Conservation (phyloP, 495 filamentous ascomycete species). For the Talaromyces proteolyticus region DNA sequence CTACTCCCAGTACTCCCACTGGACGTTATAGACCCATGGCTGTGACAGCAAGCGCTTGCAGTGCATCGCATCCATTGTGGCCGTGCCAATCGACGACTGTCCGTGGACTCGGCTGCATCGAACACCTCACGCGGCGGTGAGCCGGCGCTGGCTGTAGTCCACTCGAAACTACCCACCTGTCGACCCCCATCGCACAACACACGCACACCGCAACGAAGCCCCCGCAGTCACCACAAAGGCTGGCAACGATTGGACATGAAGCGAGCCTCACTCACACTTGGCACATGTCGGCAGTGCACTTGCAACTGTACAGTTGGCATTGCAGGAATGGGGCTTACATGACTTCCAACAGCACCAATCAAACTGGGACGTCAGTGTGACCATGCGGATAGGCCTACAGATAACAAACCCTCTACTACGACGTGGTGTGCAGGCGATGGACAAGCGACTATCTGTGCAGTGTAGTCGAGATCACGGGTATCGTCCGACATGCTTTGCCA, state of each 20-base stretch:
- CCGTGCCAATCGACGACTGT: background rate
- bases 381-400: background rate
- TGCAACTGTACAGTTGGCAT: slow-evolving; percentile 3
- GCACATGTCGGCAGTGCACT: too few relatives aligned
- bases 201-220: too few relatives aligned
- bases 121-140: background rate
- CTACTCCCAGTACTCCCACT: background rate
- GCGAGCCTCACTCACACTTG: background rate
- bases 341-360: background rate
- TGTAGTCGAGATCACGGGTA: too few relatives aligned
- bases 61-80: too few relatives aligned
- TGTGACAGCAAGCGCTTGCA: too few relatives aligned
- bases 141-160: background rate
- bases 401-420: too few relatives aligned
- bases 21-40: too few relatives aligned
- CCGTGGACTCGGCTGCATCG: background rate
- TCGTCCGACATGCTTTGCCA: too few relatives aligned
- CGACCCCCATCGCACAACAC: background rate
- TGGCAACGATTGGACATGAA: background rate
- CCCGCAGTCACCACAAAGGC: background rate
- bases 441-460: too few relatives aligned
- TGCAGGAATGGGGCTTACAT: background rate
- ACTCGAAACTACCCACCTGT: background rate
- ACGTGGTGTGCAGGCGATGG: too few relatives aligned
- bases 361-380: background rate